Conservation (phyloP, 2,329 filamentous ascomycete species). For the Esteya vermicola region DNA sequence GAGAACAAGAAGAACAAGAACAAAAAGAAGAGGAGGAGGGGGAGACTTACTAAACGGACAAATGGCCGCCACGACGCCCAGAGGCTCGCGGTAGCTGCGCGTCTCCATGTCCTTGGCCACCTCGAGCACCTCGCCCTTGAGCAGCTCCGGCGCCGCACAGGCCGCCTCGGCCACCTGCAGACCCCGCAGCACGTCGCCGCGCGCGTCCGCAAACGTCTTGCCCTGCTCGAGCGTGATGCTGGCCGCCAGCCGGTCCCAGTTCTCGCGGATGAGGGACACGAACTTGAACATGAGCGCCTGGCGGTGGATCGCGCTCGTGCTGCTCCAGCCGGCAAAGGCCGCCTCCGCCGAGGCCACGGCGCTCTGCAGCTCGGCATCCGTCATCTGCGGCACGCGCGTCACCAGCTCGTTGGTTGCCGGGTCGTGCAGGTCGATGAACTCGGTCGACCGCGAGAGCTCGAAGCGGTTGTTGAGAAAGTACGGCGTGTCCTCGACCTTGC, state of each 20-base stretch:
- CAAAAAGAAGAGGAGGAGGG: conserved; percentile 1
- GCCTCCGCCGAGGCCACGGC: conserved; percentile 62
- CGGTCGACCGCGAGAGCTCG: conserved; percentile 47
- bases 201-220: conserved; percentile 75
- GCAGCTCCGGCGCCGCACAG: conserved; percentile 64
- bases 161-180: conserved; percentile 77
- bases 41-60: conserved; percentile 63
- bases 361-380: conserved; percentile 59
- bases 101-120: conserved; percentile 88
- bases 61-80: conserved; percentile 71
- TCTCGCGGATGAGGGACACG: conserved; percentile 62
- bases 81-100: conserved; percentile 63
- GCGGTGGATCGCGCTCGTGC: conserved; percentile 55
- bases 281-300: conserved; percentile 87
- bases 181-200: conserved; percentile 67
- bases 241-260: conserved; percentile 73
- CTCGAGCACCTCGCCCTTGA: conserved; percentile 73
- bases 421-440: conserved; percentile 70
- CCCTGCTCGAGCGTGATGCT: conserved; percentile 81
- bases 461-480: conserved; percentile 79
- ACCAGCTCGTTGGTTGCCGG: conserved; percentile 78
- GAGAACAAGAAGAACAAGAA: not conserved
- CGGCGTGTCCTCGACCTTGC: conserved; percentile 54
- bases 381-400: conserved; percentile 71
- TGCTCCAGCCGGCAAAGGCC: conserved; percentile 61